Base-by-base conservation (phyloP, 192 early-diverging fungal genomes). In the Podila clonocystis region DNA sequence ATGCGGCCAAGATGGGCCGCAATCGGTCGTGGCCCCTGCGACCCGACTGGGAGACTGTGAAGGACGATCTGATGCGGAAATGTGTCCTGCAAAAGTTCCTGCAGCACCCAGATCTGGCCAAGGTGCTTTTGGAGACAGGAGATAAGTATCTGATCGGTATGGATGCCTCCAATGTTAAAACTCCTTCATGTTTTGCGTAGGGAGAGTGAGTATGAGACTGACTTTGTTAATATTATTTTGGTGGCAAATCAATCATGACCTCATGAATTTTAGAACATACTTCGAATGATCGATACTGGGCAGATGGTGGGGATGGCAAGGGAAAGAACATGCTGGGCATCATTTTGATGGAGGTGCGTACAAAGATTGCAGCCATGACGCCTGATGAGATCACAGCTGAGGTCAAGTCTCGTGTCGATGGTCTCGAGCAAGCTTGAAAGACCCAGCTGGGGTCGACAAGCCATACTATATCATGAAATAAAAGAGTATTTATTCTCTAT, bases 1-100 rank as follows among this genome's bases (percentile, higher is more conserved):
- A 69, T 34, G 89, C 88, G 5, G 84, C 86, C 45, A 65, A 41
- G 22, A 62, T 88, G 38, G 88, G 87, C 1, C 68, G 88, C 33
- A 62, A 67, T 19, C 30, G 75, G 11, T 30, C 73, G 26, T 82
- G 57, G 57, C 63, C 58, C 0, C 58, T 85, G 55, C 61, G 86
- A 41, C n/a, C 64, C 3, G 82, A 87, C n/a, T 87, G 86, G 85
- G 86, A 87, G 62, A 62, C 67, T 4, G 49, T 73, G 31, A 86
- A 87, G 57, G 86, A 85, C 61, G 67, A 68, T 36, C 24, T 85
- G 1, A 87, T 87, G 86, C 50, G 45, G 4, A 49, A 67, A 2
- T 84, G 79, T 34, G 65, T 84, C 22, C 26, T 70, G 24, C 58
- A 67, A 63, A 87, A 87, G 69, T 87, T 85, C 65, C 26, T 70